Evolutionary conservation across 2,329 filamentous ascomycete genomes (phyloP).

Genomic region (Xylariaceae sp.): DNA sequence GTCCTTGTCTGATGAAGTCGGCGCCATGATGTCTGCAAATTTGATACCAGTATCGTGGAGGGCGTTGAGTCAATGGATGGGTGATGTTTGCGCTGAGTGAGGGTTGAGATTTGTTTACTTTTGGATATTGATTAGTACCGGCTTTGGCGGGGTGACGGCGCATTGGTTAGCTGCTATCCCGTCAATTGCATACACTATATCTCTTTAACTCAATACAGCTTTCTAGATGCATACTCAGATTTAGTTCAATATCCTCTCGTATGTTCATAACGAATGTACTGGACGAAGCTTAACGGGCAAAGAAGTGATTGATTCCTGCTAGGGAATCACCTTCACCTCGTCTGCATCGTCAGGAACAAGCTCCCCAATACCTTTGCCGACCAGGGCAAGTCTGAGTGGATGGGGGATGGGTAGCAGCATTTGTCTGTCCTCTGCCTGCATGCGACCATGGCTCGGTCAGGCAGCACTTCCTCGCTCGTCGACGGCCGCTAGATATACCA

Average conservation of each 20-base stretch:
- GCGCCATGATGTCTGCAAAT: slow-evolving; percentile 20
- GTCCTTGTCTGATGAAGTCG: slow-evolving; percentile 29
- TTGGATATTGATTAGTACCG: slow-evolving; percentile 1
- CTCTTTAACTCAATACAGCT: background rate
- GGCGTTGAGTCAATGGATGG: background rate
- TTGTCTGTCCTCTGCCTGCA: slow-evolving; percentile 24
- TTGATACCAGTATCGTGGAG: background rate
- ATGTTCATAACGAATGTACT: background rate
- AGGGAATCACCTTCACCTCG: background rate
- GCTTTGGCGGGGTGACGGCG: slow-evolving; percentile 28
- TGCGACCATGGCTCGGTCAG: slow-evolving; percentile 27
- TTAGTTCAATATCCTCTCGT: background rate
- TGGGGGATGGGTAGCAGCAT: slow-evolving; percentile 30
- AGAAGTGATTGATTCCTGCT: background rate
- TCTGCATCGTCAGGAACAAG: background rate
- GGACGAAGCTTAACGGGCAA: background rate
- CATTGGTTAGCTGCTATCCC: background rate
- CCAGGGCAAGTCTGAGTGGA: slow-evolving; percentile 24
- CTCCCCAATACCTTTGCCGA: slow-evolving; percentile 1
- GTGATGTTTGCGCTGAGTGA: background rate
- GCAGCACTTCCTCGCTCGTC: slow-evolving; percentile 1
- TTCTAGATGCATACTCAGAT: background rate
- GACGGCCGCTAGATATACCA: slow-evolving; percentile 27
- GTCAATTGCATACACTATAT: background rate
- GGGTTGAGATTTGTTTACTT: slow-evolving; percentile 27